These are phyloP conservation scores for Epichloe bromicola DNA, from an alignment of 2,329 filamentous ascomycete species.

Conservation along the genomic window DNA sequence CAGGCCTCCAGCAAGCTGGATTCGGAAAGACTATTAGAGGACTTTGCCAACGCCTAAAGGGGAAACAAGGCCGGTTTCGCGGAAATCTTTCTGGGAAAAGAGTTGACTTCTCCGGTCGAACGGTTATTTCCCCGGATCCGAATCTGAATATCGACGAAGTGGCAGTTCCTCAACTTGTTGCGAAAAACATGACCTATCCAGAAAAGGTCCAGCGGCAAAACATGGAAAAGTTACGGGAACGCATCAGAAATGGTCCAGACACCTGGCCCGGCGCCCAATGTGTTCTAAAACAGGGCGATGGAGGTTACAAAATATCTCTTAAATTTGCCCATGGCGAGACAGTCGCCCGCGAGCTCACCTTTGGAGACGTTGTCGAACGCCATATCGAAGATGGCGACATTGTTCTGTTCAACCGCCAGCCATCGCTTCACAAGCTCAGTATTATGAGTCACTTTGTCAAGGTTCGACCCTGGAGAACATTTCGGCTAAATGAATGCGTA, in stretches of 20 bases:
- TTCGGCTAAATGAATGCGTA: slow-evolving; percentile 94
- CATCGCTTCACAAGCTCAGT: slow-evolving; percentile 94
- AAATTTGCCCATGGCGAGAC: slow-evolving; percentile 60
- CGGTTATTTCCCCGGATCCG: slow-evolving; percentile 97
- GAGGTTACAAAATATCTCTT: slow-evolving; percentile 55
- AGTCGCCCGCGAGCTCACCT: slow-evolving; percentile 60
- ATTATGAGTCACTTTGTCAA: slow-evolving; percentile 95
- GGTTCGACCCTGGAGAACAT: slow-evolving; percentile 87
- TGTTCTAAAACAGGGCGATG: slow-evolving; percentile 58
- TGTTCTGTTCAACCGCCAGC: slow-evolving; percentile 94
- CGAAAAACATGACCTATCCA: slow-evolving; percentile 90
- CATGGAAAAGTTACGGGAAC: slow-evolving; percentile 62
- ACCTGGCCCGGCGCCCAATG: slow-evolving; percentile 83
- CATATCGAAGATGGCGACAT: slow-evolving; percentile 93
- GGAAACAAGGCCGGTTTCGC: slow-evolving; percentile 93
- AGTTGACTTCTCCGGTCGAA: slow-evolving; percentile 95
- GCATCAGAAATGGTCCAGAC: slow-evolving; percentile 61
- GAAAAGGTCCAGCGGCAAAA: slow-evolving; percentile 80
- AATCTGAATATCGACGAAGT: slow-evolving; percentile 91
- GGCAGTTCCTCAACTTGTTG: slow-evolving; percentile 81
- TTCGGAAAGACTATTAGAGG: slow-evolving; percentile 83
- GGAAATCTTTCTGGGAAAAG: slow-evolving; percentile 96
- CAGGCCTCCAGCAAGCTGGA: slow-evolving; percentile 77
- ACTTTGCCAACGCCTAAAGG: slow-evolving; percentile 90
- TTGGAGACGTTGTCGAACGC: slow-evolving; percentile 84